Base-by-base conservation (phyloP, 169 alveolate genomes). In the Plasmodium fragile region DNA sequence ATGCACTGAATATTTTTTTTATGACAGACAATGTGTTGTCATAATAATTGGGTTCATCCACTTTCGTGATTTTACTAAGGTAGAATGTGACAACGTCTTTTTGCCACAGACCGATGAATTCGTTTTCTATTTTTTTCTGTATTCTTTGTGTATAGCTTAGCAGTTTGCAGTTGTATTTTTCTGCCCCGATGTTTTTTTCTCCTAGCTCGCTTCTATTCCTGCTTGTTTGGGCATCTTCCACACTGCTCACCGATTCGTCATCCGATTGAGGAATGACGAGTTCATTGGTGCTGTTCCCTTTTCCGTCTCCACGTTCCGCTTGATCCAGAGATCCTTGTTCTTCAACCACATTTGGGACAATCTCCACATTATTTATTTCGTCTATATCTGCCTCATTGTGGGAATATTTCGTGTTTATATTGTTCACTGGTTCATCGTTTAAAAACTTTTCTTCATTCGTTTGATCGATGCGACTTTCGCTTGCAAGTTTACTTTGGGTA, bases 51-150 rank as follows among this genome's bases (percentile, higher is more conserved):
- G 83, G n/a, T 34, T 78, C 81, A 28, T 72, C 94, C 6, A 28
- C 53, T 79, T 79, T 59, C 52, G 81, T 89, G 22, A 79, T 79
- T 32, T 89, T 89, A 43, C 49, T 65, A 78, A 89, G 32, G 82
- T 78, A 89, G 71, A 89, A 89, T 5, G 82, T 77, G 69, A 89
- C 90, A 78, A 89, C 94, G 32, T 89, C 82, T 41, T 80, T 85
- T 89, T 89, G 94, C 94, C 94, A 89, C 71, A 53, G 25, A 22
- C 83, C 45, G 45, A 89, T 78, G 72, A 89, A 89, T 79, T 80
- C 94, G 53, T 89, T 89, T 45, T 89, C 94, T 25, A 89, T 65
- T 1, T 89, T 89, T 30, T 89, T 89, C 52, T 79, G 90, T 18
- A 89, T 78, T 59, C 79, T 89, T 79, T 49, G 78, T 0, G 90